Evolutionary conservation across 495 filamentous ascomycete species (phyloP), one percentile per base, ranked within the genome.

Genomic region (Aspergillus coremiiformis): DNA sequence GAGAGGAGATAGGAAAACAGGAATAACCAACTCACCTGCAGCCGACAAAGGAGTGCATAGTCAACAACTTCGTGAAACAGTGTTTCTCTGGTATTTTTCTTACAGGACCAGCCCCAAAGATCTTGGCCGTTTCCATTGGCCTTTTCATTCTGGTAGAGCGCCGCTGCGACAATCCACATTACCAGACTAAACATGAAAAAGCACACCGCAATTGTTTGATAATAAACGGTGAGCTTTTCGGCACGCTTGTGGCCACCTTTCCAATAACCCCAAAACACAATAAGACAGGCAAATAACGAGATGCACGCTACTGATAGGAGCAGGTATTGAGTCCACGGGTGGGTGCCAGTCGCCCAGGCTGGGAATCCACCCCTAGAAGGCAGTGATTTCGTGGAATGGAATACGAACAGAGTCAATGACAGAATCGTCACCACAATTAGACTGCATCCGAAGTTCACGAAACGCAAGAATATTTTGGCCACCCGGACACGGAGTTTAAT

Each of bases 41-140:
- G 80, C 64, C 93, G 87, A 75, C 93, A 99, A 61, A 97, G 78
- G n/a, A 99, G 83, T 42, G 79, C 80, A 70, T 96, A 99, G 68
- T 90, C 79, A 53, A 99, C 78, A 45, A 89, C 82, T 21, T 89
- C 69, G 51, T 80, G 65, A 66, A 89, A 96, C 20, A 94, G 67
- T 51, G 86, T 66, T 33, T 83, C 68, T 45, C 93, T 81, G 43
- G 80, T 84, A 64, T 96, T 97, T 54, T 95, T 78, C 23, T 89
- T 86, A 63, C 93, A 99, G 3, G 88, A 78, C 93, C 93, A 99
- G 23, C 90, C 92, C 93, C 93, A 99, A 61, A 99, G 76, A 65
- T 97, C 93, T 60, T 96, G 78, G 51, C 82, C 84, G 33, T 81
- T 70, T 58, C 83, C 84, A 62, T 81, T 84, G 55, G 78, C 73